Evolutionary conservation across 148 eudicot genomes (phyloP).

Genomic region (Drosera capensis): DNA sequence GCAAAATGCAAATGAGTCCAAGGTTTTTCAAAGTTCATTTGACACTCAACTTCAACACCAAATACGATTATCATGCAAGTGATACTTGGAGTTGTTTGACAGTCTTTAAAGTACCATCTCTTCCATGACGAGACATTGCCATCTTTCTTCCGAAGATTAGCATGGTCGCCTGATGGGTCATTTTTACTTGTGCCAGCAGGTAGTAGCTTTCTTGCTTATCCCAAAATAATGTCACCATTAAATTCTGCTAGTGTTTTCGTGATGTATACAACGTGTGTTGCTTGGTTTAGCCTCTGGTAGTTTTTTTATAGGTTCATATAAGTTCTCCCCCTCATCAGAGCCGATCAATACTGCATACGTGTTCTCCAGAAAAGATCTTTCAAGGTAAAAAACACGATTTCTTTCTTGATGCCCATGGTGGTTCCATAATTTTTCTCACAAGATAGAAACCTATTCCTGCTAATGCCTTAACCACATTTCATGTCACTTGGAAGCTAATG

Average conservation of each 20-base stretch:
- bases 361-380: conserved; percentile 77
- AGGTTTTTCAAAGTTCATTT: conserved; percentile 29
- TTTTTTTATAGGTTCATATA: conserved; percentile 53
- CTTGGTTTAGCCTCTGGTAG: background rate
- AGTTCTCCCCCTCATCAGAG: conserved; percentile 49
- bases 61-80: background rate
- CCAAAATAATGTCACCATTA: too few relatives aligned
- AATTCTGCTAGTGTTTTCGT: too few relatives aligned
- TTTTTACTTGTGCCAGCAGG: conserved; percentile 94
- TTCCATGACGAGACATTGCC: conserved; percentile 94
- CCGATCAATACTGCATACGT: conserved; percentile 67
- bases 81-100: conserved; percentile 16
- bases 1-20: conserved; percentile 46
- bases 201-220: conserved; percentile 26
- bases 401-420: background rate
- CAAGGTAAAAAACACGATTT: conserved; percentile 39
- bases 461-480: background rate
- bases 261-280: too few relatives aligned
- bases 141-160: conserved; percentile 90
- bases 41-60: background rate
- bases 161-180: conserved; percentile 97
- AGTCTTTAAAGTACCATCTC: conserved; percentile 63
- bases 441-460: background rate
- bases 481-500: too few relatives aligned
- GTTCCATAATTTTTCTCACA: background rate